Evolutionary conservation across 129 eudicot genomes (phyloP).

Genomic region (Calendula officinalis): DNA sequence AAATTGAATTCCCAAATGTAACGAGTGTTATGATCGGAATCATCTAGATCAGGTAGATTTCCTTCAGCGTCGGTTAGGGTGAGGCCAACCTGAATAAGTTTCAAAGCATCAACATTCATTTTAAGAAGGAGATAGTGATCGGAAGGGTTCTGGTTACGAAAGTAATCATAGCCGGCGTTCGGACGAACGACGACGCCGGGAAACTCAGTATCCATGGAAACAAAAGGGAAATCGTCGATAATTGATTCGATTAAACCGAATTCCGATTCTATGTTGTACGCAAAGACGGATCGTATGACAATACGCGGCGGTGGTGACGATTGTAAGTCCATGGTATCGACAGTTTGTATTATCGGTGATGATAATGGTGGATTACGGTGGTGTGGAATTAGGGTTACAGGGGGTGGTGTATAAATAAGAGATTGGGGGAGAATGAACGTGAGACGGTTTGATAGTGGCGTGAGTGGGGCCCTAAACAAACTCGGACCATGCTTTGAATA

Average conservation of each 20-base stretch:
- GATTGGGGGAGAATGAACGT: not conserved
- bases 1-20: constrained; percentile 88
- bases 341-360: not conserved
- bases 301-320: constrained; percentile 23
- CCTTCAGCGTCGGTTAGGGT: constrained; percentile 63
- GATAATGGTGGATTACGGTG: not conserved
- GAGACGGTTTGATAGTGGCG: too few species aligned
- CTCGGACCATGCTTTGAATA: too few species aligned
- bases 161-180: constrained; percentile 12
- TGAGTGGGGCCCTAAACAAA: too few species aligned
- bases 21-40: constrained; percentile 26
- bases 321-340: constrained; percentile 12
- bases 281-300: constrained; percentile 56
- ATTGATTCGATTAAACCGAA: constrained; percentile 45
- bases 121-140: constrained; percentile 50
- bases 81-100: constrained; percentile 71
- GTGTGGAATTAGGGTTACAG: not conserved
- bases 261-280: constrained; percentile 49
- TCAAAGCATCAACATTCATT: constrained; percentile 59
- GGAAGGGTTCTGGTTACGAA: constrained; percentile 33
- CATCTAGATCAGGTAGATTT: constrained; percentile 52
- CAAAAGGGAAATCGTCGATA: constrained; percentile 53
- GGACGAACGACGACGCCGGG: constrained; percentile 72
- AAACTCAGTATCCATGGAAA: constrained; percentile 84
- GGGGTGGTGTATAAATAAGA: not conserved